Evolutionary conservation across 148 eudicot genomes (phyloP), one percentile per base, ranked within the genome.

Genomic region (Drosera capensis): DNA sequence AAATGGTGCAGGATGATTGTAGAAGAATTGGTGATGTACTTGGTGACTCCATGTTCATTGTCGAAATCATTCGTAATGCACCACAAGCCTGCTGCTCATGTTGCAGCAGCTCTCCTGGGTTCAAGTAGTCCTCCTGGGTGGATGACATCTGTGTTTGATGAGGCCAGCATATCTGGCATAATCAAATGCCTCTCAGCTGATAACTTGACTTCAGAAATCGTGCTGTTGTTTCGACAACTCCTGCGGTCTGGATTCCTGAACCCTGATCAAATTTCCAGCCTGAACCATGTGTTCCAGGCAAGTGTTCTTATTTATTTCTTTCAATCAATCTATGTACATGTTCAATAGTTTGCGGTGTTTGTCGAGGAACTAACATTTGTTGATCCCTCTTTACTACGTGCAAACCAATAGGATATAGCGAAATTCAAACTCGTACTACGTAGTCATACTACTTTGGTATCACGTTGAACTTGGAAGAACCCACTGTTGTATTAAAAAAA

Each of bases 1-100:
- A 66, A 53, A 8, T 90, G 95, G 97, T 84, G 75, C 62, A 71
- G 74, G 60, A 54, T 80, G 54, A 76, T 90, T 52, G 77, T 78
- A 20, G 97, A 90, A 67, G 97, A 90, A 60, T 60, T 90, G 29
- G 85, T 71, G 48, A 64, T 70, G 78, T 80, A 77, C 43, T 60
- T 84, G 68, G 77, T 80, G 8, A 70, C 59, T 64, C 81, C 99
- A 40, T 46, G 49, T 53, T 61, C 77, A 46, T 67, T 79, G 11
- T 78, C 97, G 23, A 66, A 68, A 52, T 58, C 77, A 51, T 68
- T 72, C 31, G 56, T 55, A 50, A 52, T 60, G 15, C 68, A 73
- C 57, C 87, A 90, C 54, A 78, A 57, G 55, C 78, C 95, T 45
- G 78, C 78, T 17, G 63, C 73, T 51, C 73, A 71, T 57, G 60